These are phyloP conservation scores for Seminavis robusta DNA, from an alignment of 108 stramenopile genomes.

Conservation along the genomic window DNA sequence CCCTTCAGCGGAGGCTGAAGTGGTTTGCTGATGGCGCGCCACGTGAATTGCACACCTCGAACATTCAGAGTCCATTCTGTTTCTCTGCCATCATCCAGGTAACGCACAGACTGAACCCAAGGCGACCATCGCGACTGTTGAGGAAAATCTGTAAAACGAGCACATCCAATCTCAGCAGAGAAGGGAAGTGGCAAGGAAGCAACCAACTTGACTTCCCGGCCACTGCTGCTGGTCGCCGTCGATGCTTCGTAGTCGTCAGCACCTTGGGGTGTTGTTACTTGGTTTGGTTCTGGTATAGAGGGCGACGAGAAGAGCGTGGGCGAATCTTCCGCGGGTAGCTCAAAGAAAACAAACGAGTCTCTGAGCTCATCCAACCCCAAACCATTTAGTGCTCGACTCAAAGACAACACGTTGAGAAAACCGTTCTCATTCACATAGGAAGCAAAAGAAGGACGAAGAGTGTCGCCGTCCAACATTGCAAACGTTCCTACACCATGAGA, in stretches of 20 bases:
- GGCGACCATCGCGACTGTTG: conserved; percentile 86
- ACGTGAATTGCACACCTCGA: conserved; percentile 66
- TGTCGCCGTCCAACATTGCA: conserved; percentile 59
- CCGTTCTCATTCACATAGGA: conserved; percentile 78
- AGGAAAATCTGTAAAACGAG: conserved; percentile 80
- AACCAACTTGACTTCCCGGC: conserved; percentile 63
- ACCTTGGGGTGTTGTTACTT: conserved; percentile 9
- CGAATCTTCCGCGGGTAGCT: too few relatives aligned
- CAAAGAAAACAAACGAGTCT: too few relatives aligned
- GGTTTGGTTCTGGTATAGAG: too few relatives aligned
- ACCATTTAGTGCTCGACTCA: conserved; percentile 71
- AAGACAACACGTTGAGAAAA: conserved; percentile 62
- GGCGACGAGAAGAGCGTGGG: too few relatives aligned
- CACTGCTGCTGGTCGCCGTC: conserved; percentile 38
- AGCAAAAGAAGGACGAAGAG: conserved; percentile 68
- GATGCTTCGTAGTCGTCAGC: conserved; percentile 40
- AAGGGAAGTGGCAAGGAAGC: conserved; percentile 81
- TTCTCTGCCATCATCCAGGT: conserved; percentile 55
- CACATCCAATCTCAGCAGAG: conserved; percentile 68
- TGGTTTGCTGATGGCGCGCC: conserved; percentile 67
- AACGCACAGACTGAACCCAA: conserved; percentile 81
- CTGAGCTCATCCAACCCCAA: conserved; percentile 69
- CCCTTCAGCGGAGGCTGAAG: conserved; percentile 50
- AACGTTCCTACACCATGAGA: conserved; percentile 84
- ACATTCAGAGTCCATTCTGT: conserved; percentile 85